Percentiles rank a stretch among this genome's conserved stretches.
These are phyloP conservation scores for Beauveria rudraprayagi DNA, from an alignment of 2,329 filamentous ascomycete species.

Conservation along the genomic window DNA sequence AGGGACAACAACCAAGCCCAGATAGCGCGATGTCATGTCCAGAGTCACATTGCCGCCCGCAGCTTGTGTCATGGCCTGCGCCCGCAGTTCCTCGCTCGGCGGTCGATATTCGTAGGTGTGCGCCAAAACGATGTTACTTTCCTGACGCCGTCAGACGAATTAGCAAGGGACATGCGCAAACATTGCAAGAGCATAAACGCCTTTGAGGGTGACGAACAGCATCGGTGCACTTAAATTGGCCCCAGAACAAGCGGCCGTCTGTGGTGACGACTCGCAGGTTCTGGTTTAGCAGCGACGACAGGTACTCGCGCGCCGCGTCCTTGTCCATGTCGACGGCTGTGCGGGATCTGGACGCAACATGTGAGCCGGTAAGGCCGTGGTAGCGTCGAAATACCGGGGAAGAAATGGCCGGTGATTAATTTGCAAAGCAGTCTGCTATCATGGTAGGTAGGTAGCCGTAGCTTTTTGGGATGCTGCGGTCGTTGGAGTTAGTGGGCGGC, in stretches of 20 bases:
- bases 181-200: neutral
- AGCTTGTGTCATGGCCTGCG: conserved; percentile 27
- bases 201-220: conserved; percentile 47
- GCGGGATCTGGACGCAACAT: neutral
- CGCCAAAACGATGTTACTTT: conserved; percentile 79
- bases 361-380: neutral
- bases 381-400: neutral
- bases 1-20: conserved; percentile 85
- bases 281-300: conserved; percentile 64
- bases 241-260: conserved; percentile 82
- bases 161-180: neutral
- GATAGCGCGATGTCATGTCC: conserved; percentile 75
- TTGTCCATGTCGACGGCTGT: conserved; percentile 34
- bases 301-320: conserved; percentile 45
- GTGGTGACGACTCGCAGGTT: conserved; percentile 71
- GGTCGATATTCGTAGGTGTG: conserved; percentile 84
- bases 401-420: neutral
- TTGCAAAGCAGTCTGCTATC: neutral
- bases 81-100: conserved; percentile 46
- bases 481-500: neutral
- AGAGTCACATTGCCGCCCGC: conserved; percentile 43
- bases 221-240: conserved; percentile 91
- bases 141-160: conserved; percentile 40
- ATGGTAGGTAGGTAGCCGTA: neutral
- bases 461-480: neutral